Evolutionary conservation across 768 basidiomycete genomes (phyloP).

Genomic region (Pholiota molesta): DNA sequence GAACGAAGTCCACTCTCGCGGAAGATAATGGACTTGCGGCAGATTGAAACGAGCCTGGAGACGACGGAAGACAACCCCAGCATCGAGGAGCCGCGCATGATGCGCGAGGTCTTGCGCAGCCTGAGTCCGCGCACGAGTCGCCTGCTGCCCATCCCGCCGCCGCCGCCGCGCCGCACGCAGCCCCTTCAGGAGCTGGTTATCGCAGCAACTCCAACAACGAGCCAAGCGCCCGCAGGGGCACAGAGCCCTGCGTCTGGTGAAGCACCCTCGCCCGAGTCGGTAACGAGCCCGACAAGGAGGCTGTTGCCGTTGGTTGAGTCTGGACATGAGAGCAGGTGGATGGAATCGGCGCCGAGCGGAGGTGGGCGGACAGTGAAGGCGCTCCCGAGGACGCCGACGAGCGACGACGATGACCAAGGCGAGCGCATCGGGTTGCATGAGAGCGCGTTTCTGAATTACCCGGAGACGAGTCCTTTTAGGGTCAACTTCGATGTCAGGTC

Average conservation of each 20-base stretch:
- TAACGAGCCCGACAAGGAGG: slow-evolving; percentile 5
- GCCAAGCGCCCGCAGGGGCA: background rate
- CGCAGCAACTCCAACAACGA: background rate
- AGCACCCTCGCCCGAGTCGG: background rate
- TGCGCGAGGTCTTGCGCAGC: slow-evolving; percentile 44
- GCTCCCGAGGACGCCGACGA: slow-evolving; percentile 7
- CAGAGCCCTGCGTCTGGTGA: background rate
- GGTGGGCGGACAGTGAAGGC: background rate
- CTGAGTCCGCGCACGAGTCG: slow-evolving; percentile 47
- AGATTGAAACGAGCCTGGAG: slow-evolving; percentile 5
- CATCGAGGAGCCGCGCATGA: slow-evolving; percentile 29
- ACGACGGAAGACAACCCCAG: slow-evolving; percentile 26
- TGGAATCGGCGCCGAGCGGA: background rate
- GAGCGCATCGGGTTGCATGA: slow-evolving; percentile 14
- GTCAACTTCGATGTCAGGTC: slow-evolving; percentile 38
- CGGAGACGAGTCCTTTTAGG: slow-evolving; percentile 48
- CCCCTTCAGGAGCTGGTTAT: background rate
- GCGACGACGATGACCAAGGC: slow-evolving; percentile 11
- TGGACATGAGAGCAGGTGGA: background rate
- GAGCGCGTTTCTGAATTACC: slow-evolving; percentile 35
- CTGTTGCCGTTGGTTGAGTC: background rate
- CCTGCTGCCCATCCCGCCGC: slow-evolving; percentile 15
- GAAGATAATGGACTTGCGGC: slow-evolving; percentile 1
- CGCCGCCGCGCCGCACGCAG: background rate
- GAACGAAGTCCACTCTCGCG: background rate